Conservation (phyloP, 768 basidiomycete genomes). For the Boletus subcaerulescens region DNA sequence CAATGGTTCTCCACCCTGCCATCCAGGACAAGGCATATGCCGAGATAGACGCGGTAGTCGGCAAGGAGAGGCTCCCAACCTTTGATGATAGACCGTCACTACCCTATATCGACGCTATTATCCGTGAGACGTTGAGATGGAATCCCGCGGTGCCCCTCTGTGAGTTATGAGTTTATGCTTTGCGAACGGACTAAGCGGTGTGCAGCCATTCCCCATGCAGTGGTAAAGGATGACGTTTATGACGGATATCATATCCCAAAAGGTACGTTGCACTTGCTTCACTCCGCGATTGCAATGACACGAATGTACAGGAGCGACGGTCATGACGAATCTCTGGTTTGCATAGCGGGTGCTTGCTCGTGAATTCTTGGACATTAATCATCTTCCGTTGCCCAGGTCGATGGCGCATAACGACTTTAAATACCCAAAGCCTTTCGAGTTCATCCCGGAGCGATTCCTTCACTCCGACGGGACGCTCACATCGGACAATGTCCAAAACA, state of each 20-base stretch:
- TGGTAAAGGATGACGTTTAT: constrained; percentile 16
- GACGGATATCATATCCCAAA: constrained; percentile 14
- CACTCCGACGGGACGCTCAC: constrained; percentile 20
- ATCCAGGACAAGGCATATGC: constrained; percentile 16
- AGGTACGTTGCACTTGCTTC: not conserved
- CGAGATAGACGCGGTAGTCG: constrained; percentile 17
- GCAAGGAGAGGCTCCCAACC: constrained; percentile 19
- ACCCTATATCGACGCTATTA: constrained; percentile 37
- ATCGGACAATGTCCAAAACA: constrained; percentile 7
- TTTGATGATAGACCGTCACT: constrained; percentile 19
- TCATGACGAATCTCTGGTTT: constrained; percentile 32
- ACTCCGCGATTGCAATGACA: not conserved
- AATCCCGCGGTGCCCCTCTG: constrained; percentile 9
- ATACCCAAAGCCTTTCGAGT: constrained; percentile 36
- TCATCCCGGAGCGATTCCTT: constrained; percentile 35
- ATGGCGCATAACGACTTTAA: constrained; percentile 24
- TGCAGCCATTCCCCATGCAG: constrained; percentile 15
- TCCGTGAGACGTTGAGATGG: constrained; percentile 33
- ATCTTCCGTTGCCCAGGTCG: constrained; percentile 3
- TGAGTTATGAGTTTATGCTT: constrained; percentile 7
- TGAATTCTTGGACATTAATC: not conserved
- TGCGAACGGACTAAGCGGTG: not conserved
- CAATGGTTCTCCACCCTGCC: constrained; percentile 17
- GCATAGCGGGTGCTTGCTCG: not conserved
- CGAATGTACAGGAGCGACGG: constrained; percentile 14